Evolutionary conservation across 495 filamentous ascomycete species (phyloP), one percentile per base, ranked within the genome.

Genomic region (Astrothelium macrocarpum): DNA sequence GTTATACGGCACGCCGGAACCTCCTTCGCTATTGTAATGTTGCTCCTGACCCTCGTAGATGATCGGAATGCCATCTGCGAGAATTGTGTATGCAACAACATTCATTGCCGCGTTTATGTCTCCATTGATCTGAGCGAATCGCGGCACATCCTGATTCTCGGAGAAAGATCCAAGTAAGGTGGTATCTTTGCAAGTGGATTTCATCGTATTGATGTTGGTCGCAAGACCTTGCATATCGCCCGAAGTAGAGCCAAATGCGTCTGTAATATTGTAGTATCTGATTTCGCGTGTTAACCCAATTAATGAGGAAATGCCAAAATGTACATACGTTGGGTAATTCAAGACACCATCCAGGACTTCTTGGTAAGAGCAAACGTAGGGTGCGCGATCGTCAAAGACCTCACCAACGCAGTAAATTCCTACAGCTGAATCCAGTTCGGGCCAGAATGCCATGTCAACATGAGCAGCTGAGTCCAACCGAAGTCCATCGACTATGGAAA

Each of bases 11-110:
- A 84, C 82, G 59, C 61, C 74, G 12, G 74, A 69, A 59, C 88
- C 87, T 5, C 73, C 68, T 56, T 42, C 45, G 26, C 64, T 64
- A 45, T 64, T 56, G 70, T 85, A 86, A 59, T 84, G 82, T 64
- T 93, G 88, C 71, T 92, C 89, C 71, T 90, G 87, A 20, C 89
- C 89, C 65, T 81, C 76, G 67, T 87, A 88, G 59, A 84, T 79
- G 69, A 87, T 85, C 0, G 85, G 84, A 23, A 87, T 83, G 16
- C 84, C 84, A 64, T 90, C 88, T 5, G 79, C 77, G 61, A 95
- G 83, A 61, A 93, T 82, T 25, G 80, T 86, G 69, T 87, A 90
- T 0, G 87, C 80, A 62, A 90, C 83, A 1, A 81, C 86, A 69
- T 93, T 88, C 72, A 84, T 84, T 32, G 84, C 78, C 2, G 87